Conservation (phyloP, 208 protist genomes). For the Leishmania tarentolae region DNA sequence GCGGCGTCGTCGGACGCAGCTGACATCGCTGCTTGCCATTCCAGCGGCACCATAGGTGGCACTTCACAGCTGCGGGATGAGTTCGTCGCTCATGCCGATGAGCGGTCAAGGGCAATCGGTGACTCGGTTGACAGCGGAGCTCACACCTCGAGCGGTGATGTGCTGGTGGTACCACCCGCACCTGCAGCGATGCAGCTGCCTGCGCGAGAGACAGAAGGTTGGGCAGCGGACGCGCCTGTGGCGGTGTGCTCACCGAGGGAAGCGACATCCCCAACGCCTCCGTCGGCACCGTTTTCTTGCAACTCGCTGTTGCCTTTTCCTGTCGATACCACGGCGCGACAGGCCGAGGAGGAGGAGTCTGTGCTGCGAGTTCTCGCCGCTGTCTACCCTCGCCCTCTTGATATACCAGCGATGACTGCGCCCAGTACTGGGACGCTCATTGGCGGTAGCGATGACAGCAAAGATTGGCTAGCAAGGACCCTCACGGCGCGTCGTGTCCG, state of each 20-base stretch:
- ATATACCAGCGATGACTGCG: neutral
- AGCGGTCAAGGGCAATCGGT: neutral
- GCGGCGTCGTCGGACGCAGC: slow-evolving; percentile 3
- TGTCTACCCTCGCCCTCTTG: neutral
- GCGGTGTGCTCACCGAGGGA: neutral
- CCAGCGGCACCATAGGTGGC: neutral
- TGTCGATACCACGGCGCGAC: slow-evolving; percentile 25
- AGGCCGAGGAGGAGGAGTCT: slow-evolving; percentile 20
- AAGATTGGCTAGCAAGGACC: slow-evolving; percentile 9
- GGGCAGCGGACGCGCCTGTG: neutral
- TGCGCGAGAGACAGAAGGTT: neutral
- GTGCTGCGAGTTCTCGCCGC: slow-evolving; percentile 13
- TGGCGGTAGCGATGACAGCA: neutral
- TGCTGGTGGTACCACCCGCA: neutral
- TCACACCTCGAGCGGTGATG: neutral
- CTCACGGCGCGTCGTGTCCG: slow-evolving; percentile 29
- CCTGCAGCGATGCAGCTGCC: neutral
- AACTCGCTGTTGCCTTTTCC: slow-evolving; percentile 5
- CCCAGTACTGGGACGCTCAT: neutral
- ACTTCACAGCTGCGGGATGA: neutral
- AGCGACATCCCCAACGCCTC: neutral
- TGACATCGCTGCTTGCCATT: slow-evolving; percentile 12
- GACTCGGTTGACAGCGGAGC: neutral
- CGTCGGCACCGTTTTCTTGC: neutral
- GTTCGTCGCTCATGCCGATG: neutral